These are phyloP conservation scores for Penicillium malachiteum DNA, from an alignment of 495 filamentous ascomycete genomes.

Conservation along the genomic window DNA sequence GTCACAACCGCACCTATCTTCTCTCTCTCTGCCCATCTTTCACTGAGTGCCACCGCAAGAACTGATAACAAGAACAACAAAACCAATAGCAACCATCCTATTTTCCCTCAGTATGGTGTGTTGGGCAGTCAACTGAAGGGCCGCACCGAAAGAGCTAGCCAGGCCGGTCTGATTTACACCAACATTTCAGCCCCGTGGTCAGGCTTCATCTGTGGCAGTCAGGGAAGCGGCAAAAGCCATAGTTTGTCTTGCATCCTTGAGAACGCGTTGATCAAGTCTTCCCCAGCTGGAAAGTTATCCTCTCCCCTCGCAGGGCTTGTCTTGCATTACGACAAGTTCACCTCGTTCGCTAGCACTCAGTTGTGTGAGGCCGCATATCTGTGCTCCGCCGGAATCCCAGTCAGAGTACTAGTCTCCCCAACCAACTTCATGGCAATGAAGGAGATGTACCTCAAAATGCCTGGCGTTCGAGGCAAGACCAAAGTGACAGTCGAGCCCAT, in stretches of 20 bases:
- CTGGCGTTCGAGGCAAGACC: background rate
- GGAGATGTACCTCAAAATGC: slow-evolving; percentile 6
- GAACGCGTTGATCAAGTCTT: slow-evolving; percentile 40
- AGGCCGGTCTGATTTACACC: background rate
- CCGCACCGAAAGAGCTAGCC: no score
- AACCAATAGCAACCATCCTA: no score
- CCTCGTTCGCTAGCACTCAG: slow-evolving; percentile 45
- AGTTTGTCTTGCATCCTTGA: slow-evolving; percentile 68
- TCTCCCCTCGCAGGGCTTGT: slow-evolving; percentile 61
- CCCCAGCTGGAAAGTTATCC: slow-evolving; percentile 31
- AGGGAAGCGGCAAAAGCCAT: slow-evolving; percentile 74
- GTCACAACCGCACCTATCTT: no score
- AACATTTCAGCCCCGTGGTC: slow-evolving; percentile 32
- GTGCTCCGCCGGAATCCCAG: slow-evolving; percentile 51
- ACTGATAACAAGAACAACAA: no score
- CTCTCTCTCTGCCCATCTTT: no score
- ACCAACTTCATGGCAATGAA: slow-evolving; percentile 54
- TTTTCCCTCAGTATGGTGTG: no score
- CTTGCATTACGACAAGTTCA: slow-evolving; percentile 66
- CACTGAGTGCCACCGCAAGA: no score
- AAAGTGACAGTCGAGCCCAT: background rate
- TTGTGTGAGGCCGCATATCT: slow-evolving; percentile 68
- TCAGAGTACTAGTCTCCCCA: slow-evolving; percentile 62
- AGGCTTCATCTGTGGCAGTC: slow-evolving; percentile 72
- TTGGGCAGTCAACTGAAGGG: no score